Percentiles rank a stretch among this genome's conserved stretches.
phyloP scores from a whole-genome alignment of 2,329 filamentous ascomycete species.

The Hypoxylon sp. region DNA sequence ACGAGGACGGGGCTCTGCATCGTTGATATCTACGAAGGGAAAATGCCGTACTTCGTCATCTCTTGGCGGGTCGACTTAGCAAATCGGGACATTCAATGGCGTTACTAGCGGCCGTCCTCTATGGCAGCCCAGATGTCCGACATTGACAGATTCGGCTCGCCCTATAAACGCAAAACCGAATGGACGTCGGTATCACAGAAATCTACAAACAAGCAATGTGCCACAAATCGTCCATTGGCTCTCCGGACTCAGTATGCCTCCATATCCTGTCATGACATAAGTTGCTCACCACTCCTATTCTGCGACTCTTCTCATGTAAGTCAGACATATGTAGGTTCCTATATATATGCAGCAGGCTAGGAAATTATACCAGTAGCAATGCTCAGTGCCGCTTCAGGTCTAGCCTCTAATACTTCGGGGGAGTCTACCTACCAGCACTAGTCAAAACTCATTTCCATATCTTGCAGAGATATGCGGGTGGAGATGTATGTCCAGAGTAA shows the following conservation, averaged over 20 bases:
- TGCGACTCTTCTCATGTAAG: constrained; percentile 1
- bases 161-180: constrained; percentile 15
- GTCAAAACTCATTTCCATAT: constrained; percentile 3
- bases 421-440: background rate
- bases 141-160: constrained; percentile 17
- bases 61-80: constrained; percentile 36
- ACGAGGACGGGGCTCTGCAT: constrained; percentile 26
- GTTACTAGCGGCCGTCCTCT: constrained; percentile 5
- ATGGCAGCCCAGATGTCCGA: constrained; percentile 16
- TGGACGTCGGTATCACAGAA: constrained; percentile 28
- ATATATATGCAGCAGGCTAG: background rate
- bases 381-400: background rate
- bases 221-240: constrained; percentile 7
- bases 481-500: constrained; percentile 4
- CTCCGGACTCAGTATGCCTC: constrained; percentile 3
- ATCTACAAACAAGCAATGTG: constrained; percentile 20
- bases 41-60: constrained; percentile 19
- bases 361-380: background rate
- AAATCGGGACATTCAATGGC: constrained; percentile 19
- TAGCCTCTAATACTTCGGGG: background rate
- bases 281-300: background rate
- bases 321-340: background rate
- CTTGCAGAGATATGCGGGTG: constrained; percentile 16
- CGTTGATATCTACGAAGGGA: constrained; percentile 25
- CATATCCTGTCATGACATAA: background rate